Percentiles rank a stretch among this genome's conserved stretches.
phyloP scores from a whole-genome alignment of 78 protist species.

The Dictyostelium brefeldianum region DNA sequence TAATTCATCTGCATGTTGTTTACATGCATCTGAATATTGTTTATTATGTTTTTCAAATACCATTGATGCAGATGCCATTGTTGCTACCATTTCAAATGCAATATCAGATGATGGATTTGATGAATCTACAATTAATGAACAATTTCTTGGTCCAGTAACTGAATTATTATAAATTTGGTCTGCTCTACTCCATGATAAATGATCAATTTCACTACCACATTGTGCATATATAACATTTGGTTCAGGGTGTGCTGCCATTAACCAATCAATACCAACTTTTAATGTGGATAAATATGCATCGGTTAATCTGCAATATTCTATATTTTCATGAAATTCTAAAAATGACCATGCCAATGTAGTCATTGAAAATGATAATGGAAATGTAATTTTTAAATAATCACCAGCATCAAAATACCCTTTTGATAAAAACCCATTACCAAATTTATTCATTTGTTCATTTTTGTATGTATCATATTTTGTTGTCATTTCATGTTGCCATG shows the following conservation, averaged over 20 bases:
- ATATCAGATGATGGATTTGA: conserved; percentile 55
- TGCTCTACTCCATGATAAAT: background rate
- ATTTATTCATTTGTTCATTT: background rate
- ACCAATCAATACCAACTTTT: conserved; percentile 17
- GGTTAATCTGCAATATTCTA: background rate
- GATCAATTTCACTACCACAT: background rate
- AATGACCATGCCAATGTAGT: conserved; percentile 14
- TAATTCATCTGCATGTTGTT: conserved; percentile 39
- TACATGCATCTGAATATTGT: conserved; percentile 24
- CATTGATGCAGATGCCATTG: conserved; percentile 24
- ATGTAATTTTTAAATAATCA: conserved; percentile 13
- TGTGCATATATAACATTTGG: conserved; percentile 4
- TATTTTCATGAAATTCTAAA: conserved; percentile 18
- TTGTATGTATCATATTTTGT: background rate
- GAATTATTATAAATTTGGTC: background rate
- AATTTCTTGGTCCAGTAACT: conserved; percentile 43
- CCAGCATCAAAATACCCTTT: conserved; percentile 29
- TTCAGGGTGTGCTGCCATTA: background rate
- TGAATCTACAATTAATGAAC: background rate
- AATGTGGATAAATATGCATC: background rate
- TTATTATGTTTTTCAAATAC: conserved; percentile 1
- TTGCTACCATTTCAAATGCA: conserved; percentile 47
- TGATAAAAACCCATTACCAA: conserved; percentile 23
- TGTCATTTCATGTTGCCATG: conserved; percentile 8
- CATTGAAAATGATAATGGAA: conserved; percentile 21